These are phyloP conservation scores for Komagataella phaffii DNA, from an alignment of 805 yeast species.

Conservation along the genomic window DNA sequence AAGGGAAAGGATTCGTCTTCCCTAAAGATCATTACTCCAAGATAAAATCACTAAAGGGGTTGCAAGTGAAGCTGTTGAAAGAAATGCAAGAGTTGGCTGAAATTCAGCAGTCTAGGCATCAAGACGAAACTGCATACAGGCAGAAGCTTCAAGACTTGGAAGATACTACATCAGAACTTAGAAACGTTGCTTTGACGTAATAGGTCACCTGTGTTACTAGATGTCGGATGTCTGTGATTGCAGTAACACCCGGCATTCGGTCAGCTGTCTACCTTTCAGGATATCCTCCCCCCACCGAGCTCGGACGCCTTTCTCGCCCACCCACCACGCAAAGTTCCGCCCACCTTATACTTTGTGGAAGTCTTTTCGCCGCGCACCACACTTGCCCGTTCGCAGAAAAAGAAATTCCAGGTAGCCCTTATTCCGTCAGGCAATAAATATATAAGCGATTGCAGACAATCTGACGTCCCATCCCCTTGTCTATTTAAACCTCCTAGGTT, in stretches of 20 bases:
- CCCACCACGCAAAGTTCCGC: neutral
- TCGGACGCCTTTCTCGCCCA: neutral
- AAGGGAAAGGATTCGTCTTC: slow-evolving; percentile 36
- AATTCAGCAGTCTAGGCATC: slow-evolving; percentile 2
- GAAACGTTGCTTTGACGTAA: neutral
- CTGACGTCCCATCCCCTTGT: neutral
- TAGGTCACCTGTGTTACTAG: too few relatives aligned
- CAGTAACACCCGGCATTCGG: neutral
- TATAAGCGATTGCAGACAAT: neutral
- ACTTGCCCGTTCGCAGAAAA: neutral
- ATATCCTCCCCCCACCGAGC: neutral
- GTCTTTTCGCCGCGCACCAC: neutral
- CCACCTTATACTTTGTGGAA: neutral
- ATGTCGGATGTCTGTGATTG: neutral
- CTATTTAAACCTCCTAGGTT: neutral
- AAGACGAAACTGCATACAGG: neutral
- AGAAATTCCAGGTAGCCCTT: neutral
- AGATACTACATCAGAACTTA: neutral
- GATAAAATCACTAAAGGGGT: slow-evolving; percentile 34
- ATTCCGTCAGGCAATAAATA: neutral
- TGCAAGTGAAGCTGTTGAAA: slow-evolving; percentile 37
- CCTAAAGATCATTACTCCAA: slow-evolving; percentile 29
- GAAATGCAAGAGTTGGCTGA: slow-evolving; percentile 19
- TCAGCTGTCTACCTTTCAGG: neutral
- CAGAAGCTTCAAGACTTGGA: neutral